phyloP scores from a whole-genome alignment of 2,329 filamentous ascomycete species.

The Pseudopithomyces chartarum region DNA sequence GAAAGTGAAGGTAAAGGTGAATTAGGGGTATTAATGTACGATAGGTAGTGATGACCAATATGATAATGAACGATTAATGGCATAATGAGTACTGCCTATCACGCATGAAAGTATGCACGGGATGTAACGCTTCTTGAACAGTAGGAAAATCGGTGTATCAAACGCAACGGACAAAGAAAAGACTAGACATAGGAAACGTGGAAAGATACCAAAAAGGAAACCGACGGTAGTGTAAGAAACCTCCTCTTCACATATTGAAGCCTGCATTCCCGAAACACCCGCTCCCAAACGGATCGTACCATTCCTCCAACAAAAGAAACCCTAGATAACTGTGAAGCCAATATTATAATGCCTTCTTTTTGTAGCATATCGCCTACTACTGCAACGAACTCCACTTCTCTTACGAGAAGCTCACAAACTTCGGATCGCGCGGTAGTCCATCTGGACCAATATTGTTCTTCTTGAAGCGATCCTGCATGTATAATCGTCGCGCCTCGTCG shows the following conservation, averaged over 20 bases:
- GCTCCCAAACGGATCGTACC: not conserved
- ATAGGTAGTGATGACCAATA: not conserved
- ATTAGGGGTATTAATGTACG: not conserved
- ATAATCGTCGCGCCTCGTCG: slow-evolving; percentile 86
- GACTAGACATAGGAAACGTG: not conserved
- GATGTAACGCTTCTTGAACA: not conserved
- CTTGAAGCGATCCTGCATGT: slow-evolving; percentile 83
- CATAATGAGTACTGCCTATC: not conserved
- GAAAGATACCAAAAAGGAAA: not conserved
- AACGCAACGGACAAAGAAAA: not conserved
- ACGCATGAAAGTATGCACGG: not conserved
- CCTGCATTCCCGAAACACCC: not conserved
- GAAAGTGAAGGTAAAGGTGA: too few relatives aligned
- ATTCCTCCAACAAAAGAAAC: not conserved
- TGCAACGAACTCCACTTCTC: too few relatives aligned
- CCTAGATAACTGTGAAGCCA: not conserved
- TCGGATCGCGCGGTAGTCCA: slow-evolving; percentile 85
- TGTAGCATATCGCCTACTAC: not conserved
- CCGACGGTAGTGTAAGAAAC: not conserved
- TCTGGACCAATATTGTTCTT: slow-evolving; percentile 88
- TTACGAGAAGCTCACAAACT: slow-evolving; percentile 87
- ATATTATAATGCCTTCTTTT: not conserved
- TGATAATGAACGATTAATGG: not conserved
- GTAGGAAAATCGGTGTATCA: not conserved
- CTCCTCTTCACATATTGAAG: not conserved